Evolutionary conservation across 495 filamentous ascomycete species (phyloP), one percentile per base, ranked within the genome.

Genomic region (Pyrenopolyporus hunteri): DNA sequence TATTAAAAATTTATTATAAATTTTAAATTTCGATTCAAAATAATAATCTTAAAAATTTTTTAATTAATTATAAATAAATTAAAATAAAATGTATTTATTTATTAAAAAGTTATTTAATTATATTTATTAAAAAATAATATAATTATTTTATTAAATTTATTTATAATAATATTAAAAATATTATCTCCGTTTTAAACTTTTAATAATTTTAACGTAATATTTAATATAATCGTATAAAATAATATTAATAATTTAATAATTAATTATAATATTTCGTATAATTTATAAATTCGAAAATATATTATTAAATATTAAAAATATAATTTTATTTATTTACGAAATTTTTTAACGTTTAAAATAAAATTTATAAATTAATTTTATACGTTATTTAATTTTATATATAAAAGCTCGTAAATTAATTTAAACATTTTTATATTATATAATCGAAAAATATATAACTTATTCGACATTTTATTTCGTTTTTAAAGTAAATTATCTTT

Each of bases 401-500:
- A 36, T 14, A 2, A 14, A 36, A 13, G 1, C 3, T 37, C 16
- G 26, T 49, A 37, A 6, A 49, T 36, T 23, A 49, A 13, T 49
- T 23, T 14, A 37, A 49, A 49, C 1, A 49, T 49, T 49, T 49
- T 26, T 7, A 13, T 2, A 22, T 49, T 2, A 14, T 25, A 49
- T 36, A 49, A 14, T 36, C 16, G 4, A n/a, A 36, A 36, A 13
- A 49, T 49, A 37, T 37, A 49, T 13, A 49, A 37, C 9, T 49
- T 1, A 49, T 49, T 26, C 1, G 20, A 35, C 6, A 37, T 36
- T 10, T 49, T 49, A 25, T 25, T 13, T 25, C 1, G 23, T 37
- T 49, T 36, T 37, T 49, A 49, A 20, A 49, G 14, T 16, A 49
- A 49, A 13, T 26, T 26, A 9, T 49, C 25, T n/a, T 26, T 36